These are phyloP conservation scores for Zygoascus bituminiphila DNA, from an alignment of 805 yeast species.

Conservation along the genomic window DNA sequence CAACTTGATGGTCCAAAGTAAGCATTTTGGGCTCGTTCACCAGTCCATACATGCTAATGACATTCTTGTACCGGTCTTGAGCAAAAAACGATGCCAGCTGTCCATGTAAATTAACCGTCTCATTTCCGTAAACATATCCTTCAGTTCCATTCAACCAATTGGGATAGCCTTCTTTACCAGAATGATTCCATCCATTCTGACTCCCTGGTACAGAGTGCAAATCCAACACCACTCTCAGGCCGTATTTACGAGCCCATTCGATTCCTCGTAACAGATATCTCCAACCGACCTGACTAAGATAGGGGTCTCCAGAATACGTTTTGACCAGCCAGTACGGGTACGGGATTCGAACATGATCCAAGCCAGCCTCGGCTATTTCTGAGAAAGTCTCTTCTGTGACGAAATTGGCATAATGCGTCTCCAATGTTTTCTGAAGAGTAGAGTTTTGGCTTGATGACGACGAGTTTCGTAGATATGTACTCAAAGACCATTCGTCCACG, in stretches of 20 bases:
- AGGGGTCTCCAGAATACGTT: conserved; percentile 35
- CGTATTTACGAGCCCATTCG: conserved; percentile 55
- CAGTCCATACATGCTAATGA: conserved; percentile 70
- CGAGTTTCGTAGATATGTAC: conserved; percentile 16
- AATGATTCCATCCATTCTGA: conserved; percentile 80
- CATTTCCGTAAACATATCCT: conserved; percentile 33
- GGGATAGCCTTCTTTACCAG: conserved; percentile 50
- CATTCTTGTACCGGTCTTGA: conserved; percentile 48
- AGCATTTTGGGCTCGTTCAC: conserved; percentile 62
- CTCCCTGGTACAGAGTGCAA: conserved; percentile 79
- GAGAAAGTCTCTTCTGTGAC: conserved; percentile 59
- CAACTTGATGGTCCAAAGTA: conserved; percentile 48
- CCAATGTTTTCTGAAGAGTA: conserved; percentile 40
- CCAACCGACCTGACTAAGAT: conserved; percentile 52
- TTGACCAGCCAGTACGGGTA: conserved; percentile 78
- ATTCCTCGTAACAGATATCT: conserved; percentile 54
- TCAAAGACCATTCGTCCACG: conserved; percentile 70
- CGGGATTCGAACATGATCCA: conserved; percentile 71
- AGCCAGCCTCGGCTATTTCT: conserved; percentile 49
- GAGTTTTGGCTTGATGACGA: conserved; percentile 28
- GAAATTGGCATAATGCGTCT: conserved; percentile 63
- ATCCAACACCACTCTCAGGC: conserved; percentile 63
- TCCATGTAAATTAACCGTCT: conserved; percentile 45
- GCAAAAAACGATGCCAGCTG: conserved; percentile 58
- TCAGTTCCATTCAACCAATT: conserved; percentile 38